These are phyloP conservation scores for Arxiozyma bovina DNA, from an alignment of 1,139 yeast genomes.

Conservation along the genomic window DNA sequence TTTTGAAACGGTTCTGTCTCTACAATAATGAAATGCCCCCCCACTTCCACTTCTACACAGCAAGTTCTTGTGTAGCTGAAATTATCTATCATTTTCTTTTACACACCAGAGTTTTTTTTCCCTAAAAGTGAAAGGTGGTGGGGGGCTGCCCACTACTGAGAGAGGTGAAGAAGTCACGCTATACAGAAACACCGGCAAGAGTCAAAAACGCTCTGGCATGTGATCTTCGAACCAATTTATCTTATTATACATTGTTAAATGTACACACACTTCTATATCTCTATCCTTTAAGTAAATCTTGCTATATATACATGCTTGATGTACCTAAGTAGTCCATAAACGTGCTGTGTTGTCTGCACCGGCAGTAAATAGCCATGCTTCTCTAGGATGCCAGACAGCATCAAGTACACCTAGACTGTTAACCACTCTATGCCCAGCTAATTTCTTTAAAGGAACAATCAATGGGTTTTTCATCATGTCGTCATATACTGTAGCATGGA, in stretches of 20 bases:
- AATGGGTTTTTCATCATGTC: slow-evolving; percentile 93
- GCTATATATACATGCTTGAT: neutral
- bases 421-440: slow-evolving; percentile 81
- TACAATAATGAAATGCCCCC: too few species aligned
- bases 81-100: too few species aligned
- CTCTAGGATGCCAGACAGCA: slow-evolving; percentile 93
- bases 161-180: too few species aligned
- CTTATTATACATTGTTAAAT: neutral
- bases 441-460: slow-evolving; percentile 89
- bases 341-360: slow-evolving; percentile 97
- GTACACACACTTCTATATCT: neutral
- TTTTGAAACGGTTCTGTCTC: too few species aligned
- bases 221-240: neutral
- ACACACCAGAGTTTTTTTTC: too few species aligned
- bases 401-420: slow-evolving; percentile 84
- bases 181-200: too few species aligned
- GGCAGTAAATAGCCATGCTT: slow-evolving; percentile 97
- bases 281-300: too few species aligned
- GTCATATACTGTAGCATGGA: slow-evolving; percentile 95
- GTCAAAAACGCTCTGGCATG: neutral
- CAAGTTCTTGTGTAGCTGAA: too few species aligned
- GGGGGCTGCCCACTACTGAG: too few species aligned
- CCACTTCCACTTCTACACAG: too few species aligned
- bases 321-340: slow-evolving; percentile 76
- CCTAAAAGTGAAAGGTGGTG: too few species aligned